These are phyloP conservation scores for Dianthus caryophyllus DNA, from an alignment of 148 eudicot genomes.

Conservation along the genomic window DNA sequence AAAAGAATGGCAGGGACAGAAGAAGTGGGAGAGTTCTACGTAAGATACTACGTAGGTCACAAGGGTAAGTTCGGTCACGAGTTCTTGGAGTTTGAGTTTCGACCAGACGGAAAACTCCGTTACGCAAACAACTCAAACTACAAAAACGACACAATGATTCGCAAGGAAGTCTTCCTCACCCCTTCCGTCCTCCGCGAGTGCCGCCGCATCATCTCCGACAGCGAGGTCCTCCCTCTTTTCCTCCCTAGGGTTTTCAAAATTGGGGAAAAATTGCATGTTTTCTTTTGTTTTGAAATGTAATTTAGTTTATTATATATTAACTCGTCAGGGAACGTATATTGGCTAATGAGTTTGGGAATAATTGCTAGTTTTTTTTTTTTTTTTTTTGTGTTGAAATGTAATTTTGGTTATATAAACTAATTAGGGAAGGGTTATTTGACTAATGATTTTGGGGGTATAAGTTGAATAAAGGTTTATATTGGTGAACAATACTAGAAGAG, in stretches of 20 bases:
- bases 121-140: conserved; percentile 93
- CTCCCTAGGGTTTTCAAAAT: conserved; percentile 6
- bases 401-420: too few relatives aligned
- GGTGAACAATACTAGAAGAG: too few relatives aligned
- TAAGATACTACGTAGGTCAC: conserved; percentile 44
- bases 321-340: too few relatives aligned
- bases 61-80: conserved; percentile 47
- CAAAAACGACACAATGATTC: conserved; percentile 94
- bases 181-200: conserved; percentile 80
- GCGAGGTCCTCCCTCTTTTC: conserved; percentile 45
- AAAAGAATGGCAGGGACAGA: conserved; percentile 27
- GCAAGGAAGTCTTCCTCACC: conserved; percentile 78
- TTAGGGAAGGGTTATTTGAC: too few relatives aligned
- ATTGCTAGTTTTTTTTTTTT: too few relatives aligned
- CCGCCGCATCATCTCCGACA: conserved; percentile 79
- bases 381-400: too few relatives aligned
- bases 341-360: too few relatives aligned
- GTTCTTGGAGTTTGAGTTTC: conserved; percentile 47
- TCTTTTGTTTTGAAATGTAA: too few relatives aligned
- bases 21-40: conserved; percentile 35
- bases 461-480: too few relatives aligned
- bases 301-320: too few relatives aligned
- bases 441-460: too few relatives aligned
- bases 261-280: too few relatives aligned
- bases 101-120: conserved; percentile 84